Evolutionary conservation across 345 rosid genomes (phyloP).

Genomic region (Trapa bicornis): DNA sequence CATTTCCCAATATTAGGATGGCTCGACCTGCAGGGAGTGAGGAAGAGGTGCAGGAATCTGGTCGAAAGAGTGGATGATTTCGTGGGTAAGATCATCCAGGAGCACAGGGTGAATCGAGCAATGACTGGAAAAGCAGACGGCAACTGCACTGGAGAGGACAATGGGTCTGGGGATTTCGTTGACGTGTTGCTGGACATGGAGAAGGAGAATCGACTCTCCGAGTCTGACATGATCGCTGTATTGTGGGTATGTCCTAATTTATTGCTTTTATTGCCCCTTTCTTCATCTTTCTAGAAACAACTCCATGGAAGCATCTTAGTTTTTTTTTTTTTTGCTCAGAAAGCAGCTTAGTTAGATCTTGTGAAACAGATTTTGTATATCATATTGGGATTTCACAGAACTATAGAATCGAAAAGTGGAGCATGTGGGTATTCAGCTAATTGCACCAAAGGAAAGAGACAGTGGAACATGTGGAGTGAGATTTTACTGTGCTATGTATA

Average conservation of each 20-base stretch:
- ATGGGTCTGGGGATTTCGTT: slow-evolving; percentile 42
- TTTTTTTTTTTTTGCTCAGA: no score
- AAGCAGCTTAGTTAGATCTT: no score
- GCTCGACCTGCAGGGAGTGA: slow-evolving; percentile 7
- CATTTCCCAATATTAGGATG: slow-evolving; percentile 6
- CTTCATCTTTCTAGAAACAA: no score
- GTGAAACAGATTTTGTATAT: no score
- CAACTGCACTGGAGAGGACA: slow-evolving; percentile 4
- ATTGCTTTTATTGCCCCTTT: background rate
- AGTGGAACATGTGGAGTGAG: background rate
- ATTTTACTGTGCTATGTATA: background rate
- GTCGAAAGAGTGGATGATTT: slow-evolving; percentile 41
- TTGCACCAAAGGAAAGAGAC: background rate
- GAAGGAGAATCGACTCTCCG: slow-evolving; percentile 37
- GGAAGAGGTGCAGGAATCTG: slow-evolving; percentile 13
- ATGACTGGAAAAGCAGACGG: background rate
- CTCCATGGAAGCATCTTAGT: no score
- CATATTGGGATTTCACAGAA: no score
- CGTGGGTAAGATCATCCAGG: slow-evolving; percentile 46
- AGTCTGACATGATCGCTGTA: slow-evolving; percentile 72
- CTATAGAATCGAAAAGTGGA: no score
- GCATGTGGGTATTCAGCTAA: no score
- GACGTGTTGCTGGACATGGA: slow-evolving; percentile 63
- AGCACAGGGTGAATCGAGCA: slow-evolving; percentile 33
- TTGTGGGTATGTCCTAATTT: slow-evolving; percentile 43